Evolutionary conservation across 2,329 filamentous ascomycete species (phyloP).

Genomic region (Fusarium siculi): DNA sequence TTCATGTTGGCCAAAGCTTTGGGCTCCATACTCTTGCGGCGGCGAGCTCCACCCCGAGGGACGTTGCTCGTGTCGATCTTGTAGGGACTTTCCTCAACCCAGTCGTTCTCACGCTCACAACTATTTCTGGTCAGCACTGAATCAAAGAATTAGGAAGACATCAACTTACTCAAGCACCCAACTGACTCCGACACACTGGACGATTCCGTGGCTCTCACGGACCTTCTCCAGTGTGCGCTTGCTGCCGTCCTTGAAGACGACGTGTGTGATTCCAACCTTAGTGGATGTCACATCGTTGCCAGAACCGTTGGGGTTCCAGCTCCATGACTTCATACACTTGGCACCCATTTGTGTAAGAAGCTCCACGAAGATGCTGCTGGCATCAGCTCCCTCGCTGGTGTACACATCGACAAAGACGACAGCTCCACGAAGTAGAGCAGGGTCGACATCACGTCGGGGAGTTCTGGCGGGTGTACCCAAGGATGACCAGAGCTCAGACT

Average conservation of each 20-base stretch:
- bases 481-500: slow-evolving; percentile 64
- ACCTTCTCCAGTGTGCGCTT: slow-evolving; percentile 85
- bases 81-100: slow-evolving; percentile 79
- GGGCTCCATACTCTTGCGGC: slow-evolving; percentile 85
- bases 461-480: slow-evolving; percentile 67
- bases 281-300: slow-evolving; percentile 51
- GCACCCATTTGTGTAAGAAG: slow-evolving; percentile 85
- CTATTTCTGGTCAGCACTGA: slow-evolving; percentile 55
- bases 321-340: slow-evolving; percentile 79
- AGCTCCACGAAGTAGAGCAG: slow-evolving; percentile 71
- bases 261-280: slow-evolving; percentile 83
- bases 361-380: slow-evolving; percentile 83
- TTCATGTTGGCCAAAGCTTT: slow-evolving; percentile 75
- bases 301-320: slow-evolving; percentile 69
- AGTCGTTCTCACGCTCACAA: slow-evolving; percentile 79
- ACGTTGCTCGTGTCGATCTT: slow-evolving; percentile 73
- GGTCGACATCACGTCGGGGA: slow-evolving; percentile 64
- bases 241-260: slow-evolving; percentile 89
- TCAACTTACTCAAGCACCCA: slow-evolving; percentile 86
- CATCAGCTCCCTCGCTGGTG: slow-evolving; percentile 83
- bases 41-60: slow-evolving; percentile 75
- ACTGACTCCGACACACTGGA: slow-evolving; percentile 86
- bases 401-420: slow-evolving; percentile 87
- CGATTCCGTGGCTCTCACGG: slow-evolving; percentile 74
- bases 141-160: neutral